Base-by-base conservation (phyloP, 2,329 filamentous ascomycete genomes). In the Penicillium sp. region DNA sequence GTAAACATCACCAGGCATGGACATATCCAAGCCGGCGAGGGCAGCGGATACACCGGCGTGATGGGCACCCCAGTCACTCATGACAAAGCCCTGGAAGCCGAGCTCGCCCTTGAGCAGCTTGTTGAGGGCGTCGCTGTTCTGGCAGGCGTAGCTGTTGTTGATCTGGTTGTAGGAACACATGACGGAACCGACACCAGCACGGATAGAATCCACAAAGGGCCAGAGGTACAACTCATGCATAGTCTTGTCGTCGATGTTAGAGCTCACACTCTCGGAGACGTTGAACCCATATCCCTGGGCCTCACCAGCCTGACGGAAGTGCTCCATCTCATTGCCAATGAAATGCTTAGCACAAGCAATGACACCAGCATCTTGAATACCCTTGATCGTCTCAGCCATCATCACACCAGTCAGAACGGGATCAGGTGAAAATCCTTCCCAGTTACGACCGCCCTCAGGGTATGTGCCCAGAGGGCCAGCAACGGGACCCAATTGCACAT, bases 331-430 rank as follows among this genome's bases (percentile, higher is more conserved):
- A 60, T 91, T 88, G 41, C 73, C 79, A 50, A 89, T 80, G 65
- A 76, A 86, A 65, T 91, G 87, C 76, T 91, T 92, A 39, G 86
- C 86, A 62, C 86, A 90, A 53, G 90, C 89, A 71, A 95, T 86
- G 45, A 92, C 81, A 66, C 89, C 89, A 12, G 84, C 83, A 62
- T 85, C 81, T 65, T 95, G 90, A 37, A 95, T 91, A 53, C 90
- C 90, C 64, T 81, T 79, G 53, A 95, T 79, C 1, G 86, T 88
- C 64, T 87, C 78, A 31, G 82, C 82, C 58, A 91, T 84, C 46
- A 83, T 82, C 55, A 85, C 75, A 44, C 87, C 90, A 44, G 88
- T 84, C 45, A 90, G 76, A 12, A 86, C 84, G 0, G 88, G 88
- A 60, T 93, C 88, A 3, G 86, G 84, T 4, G 84, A 83, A 72